Conservation (phyloP, 208 protist genomes). For the Wallacemonas sp. region DNA sequence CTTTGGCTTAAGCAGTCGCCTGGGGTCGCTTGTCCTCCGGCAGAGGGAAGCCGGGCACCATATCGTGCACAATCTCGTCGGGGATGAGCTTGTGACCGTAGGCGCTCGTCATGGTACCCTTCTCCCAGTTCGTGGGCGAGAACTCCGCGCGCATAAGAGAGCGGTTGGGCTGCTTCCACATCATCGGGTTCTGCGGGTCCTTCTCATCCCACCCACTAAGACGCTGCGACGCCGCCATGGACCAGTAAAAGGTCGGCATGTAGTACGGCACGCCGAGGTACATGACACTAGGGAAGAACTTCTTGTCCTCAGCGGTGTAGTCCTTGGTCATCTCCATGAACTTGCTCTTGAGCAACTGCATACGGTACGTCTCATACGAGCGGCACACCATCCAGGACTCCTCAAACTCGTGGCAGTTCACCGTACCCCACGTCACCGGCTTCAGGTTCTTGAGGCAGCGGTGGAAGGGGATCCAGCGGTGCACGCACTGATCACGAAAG, state of each 20-base stretch:
- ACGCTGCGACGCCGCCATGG: constrained; percentile 77
- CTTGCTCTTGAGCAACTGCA: constrained; percentile 88
- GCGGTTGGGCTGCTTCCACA: constrained; percentile 89
- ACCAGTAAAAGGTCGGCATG: constrained; percentile 86
- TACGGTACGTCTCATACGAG: constrained; percentile 84
- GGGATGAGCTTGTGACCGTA: constrained; percentile 86
- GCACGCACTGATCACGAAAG: constrained; percentile 90
- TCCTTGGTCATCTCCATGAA: constrained; percentile 92
- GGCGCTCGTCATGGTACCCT: constrained; percentile 82
- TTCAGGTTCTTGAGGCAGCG: constrained; percentile 86
- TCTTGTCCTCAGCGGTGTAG: constrained; percentile 90
- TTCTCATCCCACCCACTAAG: constrained; percentile 90
- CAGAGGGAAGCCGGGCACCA: constrained; percentile 89
- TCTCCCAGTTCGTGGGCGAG: constrained; percentile 89
- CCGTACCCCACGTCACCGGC: constrained; percentile 85
- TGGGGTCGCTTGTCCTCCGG: constrained; percentile 86
- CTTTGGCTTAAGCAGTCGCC: constrained; percentile 18
- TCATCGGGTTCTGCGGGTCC: constrained; percentile 85
- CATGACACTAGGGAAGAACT: constrained; percentile 88
- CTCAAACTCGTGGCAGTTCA: constrained; percentile 91
- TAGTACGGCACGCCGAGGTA: constrained; percentile 83
- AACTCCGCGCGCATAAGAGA: constrained; percentile 90
- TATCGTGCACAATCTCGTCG: constrained; percentile 85
- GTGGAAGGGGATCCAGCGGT: constrained; percentile 83
- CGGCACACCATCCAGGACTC: constrained; percentile 89